Percentiles rank a stretch among this genome's conserved stretches.
phyloP scores from a whole-genome alignment of 306 rosid species.

The Prunus kanzakura region DNA sequence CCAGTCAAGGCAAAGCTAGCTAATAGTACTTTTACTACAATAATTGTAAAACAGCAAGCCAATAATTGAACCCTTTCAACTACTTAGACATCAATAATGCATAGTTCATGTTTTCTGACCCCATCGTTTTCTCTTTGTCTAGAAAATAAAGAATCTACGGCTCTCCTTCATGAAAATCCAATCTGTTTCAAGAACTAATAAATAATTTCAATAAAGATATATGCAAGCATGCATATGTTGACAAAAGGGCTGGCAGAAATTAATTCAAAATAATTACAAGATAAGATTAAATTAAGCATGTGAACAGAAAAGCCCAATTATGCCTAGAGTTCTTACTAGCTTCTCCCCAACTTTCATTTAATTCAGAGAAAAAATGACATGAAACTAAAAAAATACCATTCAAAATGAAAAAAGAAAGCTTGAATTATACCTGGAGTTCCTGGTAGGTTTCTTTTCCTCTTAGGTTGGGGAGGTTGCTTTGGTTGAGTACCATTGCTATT shows the following conservation, averaged over 20 bases:
- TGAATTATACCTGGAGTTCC: conserved; percentile 73
- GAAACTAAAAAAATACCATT: no score
- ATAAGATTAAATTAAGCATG: background rate
- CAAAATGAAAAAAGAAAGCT: background rate
- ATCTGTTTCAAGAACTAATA: background rate
- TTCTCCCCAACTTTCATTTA: background rate
- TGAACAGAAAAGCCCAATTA: background rate
- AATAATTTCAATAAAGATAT: background rate
- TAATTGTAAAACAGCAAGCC: conserved; percentile 50
- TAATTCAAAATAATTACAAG: background rate
- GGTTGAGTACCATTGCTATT: conserved; percentile 42
- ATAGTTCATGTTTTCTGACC: conserved; percentile 1
- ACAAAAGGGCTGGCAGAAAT: background rate
- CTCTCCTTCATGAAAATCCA: conserved; percentile 2
- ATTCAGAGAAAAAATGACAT: background rate
- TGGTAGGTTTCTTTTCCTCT: conserved; percentile 82
- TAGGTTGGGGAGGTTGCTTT: conserved; percentile 41
- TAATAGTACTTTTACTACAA: conserved; percentile 46
- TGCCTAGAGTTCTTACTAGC: background rate
- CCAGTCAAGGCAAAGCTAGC: conserved; percentile 48
- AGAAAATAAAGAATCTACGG: conserved; percentile 1
- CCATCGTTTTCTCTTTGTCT: background rate
- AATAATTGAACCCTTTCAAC: conserved; percentile 60
- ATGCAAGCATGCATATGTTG: background rate
- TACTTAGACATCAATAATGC: conserved; percentile 49